Conservation (phyloP, 345 rosid genomes). For the Abelmoschus esculentus region DNA sequence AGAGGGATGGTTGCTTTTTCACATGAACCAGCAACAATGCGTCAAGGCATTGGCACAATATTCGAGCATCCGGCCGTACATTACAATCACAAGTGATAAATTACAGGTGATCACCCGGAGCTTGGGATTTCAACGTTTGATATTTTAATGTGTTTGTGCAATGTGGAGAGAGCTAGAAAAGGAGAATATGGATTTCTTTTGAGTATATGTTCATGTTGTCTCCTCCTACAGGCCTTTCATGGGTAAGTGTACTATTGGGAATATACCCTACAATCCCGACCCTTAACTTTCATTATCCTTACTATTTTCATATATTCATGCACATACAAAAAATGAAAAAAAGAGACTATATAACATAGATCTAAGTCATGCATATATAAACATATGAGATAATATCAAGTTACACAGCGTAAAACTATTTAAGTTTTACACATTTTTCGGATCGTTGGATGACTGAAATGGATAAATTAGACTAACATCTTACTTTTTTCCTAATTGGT, state of each 20-base stretch:
- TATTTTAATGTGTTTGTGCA: conserved; percentile 16
- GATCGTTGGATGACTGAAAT: too few species aligned
- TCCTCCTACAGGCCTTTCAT: conserved; percentile 27
- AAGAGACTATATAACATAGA: too few species aligned
- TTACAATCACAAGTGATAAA: conserved; percentile 53
- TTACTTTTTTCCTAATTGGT: too few species aligned
- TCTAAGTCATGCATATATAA: too few species aligned
- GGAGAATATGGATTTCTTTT: conserved; percentile 66
- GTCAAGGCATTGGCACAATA: conserved; percentile 47
- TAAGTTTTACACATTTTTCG: too few species aligned
- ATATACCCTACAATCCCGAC: not conserved
- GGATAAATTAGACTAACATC: too few species aligned
- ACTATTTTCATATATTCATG: not conserved
- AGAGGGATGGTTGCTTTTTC: conserved; percentile 71
- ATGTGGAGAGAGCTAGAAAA: conserved; percentile 74
- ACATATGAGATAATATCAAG: too few species aligned
- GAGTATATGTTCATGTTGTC: conserved; percentile 34
- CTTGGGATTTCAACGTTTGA: not conserved
- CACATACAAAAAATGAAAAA: too few species aligned
- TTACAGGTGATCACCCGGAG: too few species aligned
- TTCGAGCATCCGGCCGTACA: conserved; percentile 54
- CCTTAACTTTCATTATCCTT: not conserved
- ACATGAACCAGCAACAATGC: conserved; percentile 71
- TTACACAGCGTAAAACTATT: too few species aligned
- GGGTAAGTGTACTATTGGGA: conserved; percentile 16